These are phyloP conservation scores for Yamagishiella unicocca DNA, from an alignment of 139 green algal species.

Conservation along the genomic window DNA sequence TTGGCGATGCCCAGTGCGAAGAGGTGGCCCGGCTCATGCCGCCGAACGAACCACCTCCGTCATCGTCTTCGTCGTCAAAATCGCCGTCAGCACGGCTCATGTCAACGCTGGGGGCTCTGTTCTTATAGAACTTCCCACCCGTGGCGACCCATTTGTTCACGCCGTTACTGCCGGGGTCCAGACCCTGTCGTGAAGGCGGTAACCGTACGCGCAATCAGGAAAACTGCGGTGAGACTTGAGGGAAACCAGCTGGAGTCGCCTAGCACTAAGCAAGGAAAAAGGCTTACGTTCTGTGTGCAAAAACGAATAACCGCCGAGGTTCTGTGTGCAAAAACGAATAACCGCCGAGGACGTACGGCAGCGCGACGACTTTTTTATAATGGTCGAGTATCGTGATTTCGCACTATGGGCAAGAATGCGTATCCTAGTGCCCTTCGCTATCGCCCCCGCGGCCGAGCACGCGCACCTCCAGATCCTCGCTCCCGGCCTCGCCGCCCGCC, in stretches of 20 bases:
- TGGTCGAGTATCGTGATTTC: too few relatives aligned
- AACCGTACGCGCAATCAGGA: too few relatives aligned
- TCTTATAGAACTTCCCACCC: constrained; percentile 8
- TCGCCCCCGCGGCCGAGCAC: neutral
- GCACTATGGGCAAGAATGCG: too few relatives aligned
- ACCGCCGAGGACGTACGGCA: too few relatives aligned
- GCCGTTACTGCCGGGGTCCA: neutral
- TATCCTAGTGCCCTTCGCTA: too few relatives aligned
- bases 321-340: too few relatives aligned
- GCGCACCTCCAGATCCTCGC: neutral
- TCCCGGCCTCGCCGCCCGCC: neutral
- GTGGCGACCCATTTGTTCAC: constrained; percentile 34
- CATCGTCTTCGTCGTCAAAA: neutral
- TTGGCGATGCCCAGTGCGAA: neutral
- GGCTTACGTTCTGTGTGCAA: too few relatives aligned
- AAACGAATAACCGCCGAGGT: too few relatives aligned
- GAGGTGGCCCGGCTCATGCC: neutral
- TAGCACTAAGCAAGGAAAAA: too few relatives aligned
- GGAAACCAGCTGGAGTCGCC: too few relatives aligned
- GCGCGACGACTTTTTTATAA: too few relatives aligned
- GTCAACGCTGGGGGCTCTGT: neutral
- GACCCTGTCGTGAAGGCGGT: neutral
- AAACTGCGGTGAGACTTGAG: too few relatives aligned
- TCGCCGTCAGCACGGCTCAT: neutral
- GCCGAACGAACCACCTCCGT: neutral